Evolutionary conservation across 768 basidiomycete species (phyloP), one percentile per base, ranked within the genome.

Genomic region (Hysterangium stoloniferum): DNA sequence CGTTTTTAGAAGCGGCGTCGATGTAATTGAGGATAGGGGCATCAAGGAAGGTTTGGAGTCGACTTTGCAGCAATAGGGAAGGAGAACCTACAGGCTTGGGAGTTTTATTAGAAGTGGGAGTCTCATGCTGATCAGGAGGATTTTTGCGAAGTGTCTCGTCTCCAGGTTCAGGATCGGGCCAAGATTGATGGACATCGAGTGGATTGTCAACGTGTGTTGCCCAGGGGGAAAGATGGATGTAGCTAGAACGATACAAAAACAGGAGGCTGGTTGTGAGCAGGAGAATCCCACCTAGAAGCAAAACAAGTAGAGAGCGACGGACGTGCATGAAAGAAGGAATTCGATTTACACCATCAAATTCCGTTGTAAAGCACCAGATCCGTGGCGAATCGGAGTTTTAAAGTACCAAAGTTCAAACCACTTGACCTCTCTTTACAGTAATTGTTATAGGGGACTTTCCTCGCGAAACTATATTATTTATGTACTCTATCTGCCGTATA

Each of bases 1-100:
- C 45, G 45, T 65, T 65, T 11, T 42, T 12, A 8, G 34, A 15
- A 19, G 58, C 41, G 0, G 63, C 59, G 1, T 54, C 55, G 2
- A 45, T 52, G 46, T 64, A 53, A 1, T 52, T 54, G 4, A 52
- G 53, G 11, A 66, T 59, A 4, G 66, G 67, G 0, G 61, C 51
- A 4, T 44, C 31, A n/a, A 65, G 56, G 54, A 71, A 66, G 0
- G 47, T 28, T 19, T 54, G 31, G 5, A 70, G 58, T 19, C 55
- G 54, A 12, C 31, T 9, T 27, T 53, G 32, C 19, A 52, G 37
- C n/a, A 35, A 38, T 12, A 28, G 44, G 11, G 47, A 28, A 44
- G 28, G 41, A 9, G 29, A 32, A 12, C 25, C 34, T 28, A 28
- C 27, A 13, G 8, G 27, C 4, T 24, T 12, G 27, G 34, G 15